Conservation (phyloP, 2,329 filamentous ascomycete species). For the Diaporthe australafricana region DNA sequence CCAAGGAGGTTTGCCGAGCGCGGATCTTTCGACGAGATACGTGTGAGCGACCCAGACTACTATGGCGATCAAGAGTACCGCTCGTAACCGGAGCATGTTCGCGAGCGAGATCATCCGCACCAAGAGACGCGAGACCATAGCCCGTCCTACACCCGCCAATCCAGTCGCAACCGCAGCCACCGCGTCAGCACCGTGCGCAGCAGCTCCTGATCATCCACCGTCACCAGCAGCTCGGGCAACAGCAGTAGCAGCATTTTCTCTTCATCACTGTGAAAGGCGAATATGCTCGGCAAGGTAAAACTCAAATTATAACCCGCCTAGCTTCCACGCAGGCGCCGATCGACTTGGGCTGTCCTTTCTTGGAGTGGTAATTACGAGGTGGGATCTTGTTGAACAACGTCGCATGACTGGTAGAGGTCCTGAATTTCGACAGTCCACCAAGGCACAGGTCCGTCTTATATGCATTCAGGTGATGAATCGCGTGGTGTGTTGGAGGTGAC, state of each 20-base stretch:
- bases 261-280: slow-evolving; percentile 63
- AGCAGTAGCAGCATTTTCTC: slow-evolving; percentile 61
- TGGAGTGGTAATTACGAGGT: slow-evolving; percentile 87
- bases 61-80: slow-evolving; percentile 81
- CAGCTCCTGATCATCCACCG: slow-evolving; percentile 57
- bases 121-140: slow-evolving; percentile 58
- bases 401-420: too few species aligned
- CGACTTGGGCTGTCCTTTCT: slow-evolving; percentile 87
- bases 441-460: too few species aligned
- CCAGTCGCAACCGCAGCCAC: slow-evolving; percentile 50
- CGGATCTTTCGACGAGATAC: slow-evolving; percentile 74
- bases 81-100: slow-evolving; percentile 67
- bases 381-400: too few species aligned
- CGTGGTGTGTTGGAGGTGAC: too few species aligned
- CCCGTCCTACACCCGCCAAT: slow-evolving; percentile 51
- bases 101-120: slow-evolving; percentile 69
- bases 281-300: slow-evolving; percentile 88
- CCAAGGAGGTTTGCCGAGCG: slow-evolving; percentile 68
- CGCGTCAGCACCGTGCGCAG: slow-evolving; percentile 48
- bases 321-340: slow-evolving; percentile 85
- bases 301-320: slow-evolving; percentile 83
- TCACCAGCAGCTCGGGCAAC: slow-evolving; percentile 58
- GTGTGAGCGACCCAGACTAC: slow-evolving; percentile 73
- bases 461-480: too few species aligned
- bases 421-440: too few species aligned